Base-by-base conservation (phyloP, 192 early-diverging fungal species). In the Coemansia brasiliensis region DNA sequence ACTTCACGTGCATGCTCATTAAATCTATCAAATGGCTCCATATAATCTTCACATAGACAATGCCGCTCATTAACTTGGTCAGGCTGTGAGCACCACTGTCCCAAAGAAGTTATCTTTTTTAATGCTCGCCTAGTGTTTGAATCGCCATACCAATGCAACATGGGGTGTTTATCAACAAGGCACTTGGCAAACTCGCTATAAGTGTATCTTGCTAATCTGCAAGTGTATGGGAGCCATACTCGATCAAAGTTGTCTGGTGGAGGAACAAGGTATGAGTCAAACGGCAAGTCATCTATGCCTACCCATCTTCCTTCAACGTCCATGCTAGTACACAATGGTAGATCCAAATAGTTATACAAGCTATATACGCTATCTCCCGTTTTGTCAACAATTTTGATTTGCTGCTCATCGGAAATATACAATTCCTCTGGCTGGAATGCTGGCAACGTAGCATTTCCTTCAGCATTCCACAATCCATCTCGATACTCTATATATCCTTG, bases 1-100 rank as follows among this genome's bases (percentile, higher is more conserved):
- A 44, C 42, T 44, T 44, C 42, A 10, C 42, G 16, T 3, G 42
- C 42, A 44, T 44, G 42, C 42, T 44, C 42, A 44, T 44, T 44
- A 11, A 44, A 44, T 44, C 42, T 5, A 15, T 44, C 42, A 21
- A 1, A 3, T 6, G 27, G 27, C 27, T 80, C 77, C 3, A 9
- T 15, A 45, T 69, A 79, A 56, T 83, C 82, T 62, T 83, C 82
- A 54, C 82, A 83, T 9, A 68, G 43, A 38, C 82, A 83, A 12
- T 32, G 40, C n/a, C 64, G 42, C 2, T 43, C 51, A 13, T 57
- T 26, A 4, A 48, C 24, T 6, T 48, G 39, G 2, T 68, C 65
- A 12, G 24, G 50, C 10, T 24, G 10, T 7, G 59, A 27, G 52
- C 80, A 82, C 80, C 80, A 82, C 32, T 64, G 22, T 18, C 80